These are phyloP conservation scores for Pyrus hybrid DNA, from an alignment of 331 rosid species.

Conservation along the genomic window DNA sequence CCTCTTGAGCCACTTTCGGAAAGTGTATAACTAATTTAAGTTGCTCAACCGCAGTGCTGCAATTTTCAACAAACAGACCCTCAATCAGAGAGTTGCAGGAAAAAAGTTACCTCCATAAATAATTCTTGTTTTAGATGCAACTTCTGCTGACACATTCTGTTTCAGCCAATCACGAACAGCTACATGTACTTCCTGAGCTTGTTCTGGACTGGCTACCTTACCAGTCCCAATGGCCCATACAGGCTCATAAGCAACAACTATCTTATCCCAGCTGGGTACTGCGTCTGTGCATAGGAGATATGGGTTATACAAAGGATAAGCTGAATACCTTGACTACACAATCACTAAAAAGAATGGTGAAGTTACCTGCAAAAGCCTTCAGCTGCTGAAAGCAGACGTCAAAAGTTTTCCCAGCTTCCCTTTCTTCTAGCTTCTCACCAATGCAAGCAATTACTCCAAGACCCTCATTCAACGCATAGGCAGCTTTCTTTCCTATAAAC, in stretches of 20 bases:
- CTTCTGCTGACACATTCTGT: constrained; percentile 70
- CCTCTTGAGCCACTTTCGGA: not conserved
- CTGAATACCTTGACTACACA: not conserved
- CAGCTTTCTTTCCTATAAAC: constrained; percentile 98
- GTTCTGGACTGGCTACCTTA: constrained; percentile 85
- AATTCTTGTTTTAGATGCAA: constrained; percentile 85
- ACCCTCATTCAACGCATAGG: constrained; percentile 90
- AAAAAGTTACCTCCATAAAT: constrained; percentile 82
- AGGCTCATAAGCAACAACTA: constrained; percentile 96
- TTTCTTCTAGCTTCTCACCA: constrained; percentile 81
- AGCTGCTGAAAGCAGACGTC: constrained; percentile 73
- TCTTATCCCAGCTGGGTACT: constrained; percentile 85
- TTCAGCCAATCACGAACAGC: constrained; percentile 94
- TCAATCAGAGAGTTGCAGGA: constrained; percentile 11
- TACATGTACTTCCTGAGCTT: no score
- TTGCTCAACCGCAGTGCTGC: not conserved
- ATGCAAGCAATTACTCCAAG: constrained; percentile 97
- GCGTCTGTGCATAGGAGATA: constrained; percentile 48
- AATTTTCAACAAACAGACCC: not conserved
- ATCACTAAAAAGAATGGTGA: constrained; percentile 8
- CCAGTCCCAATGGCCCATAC: constrained; percentile 99
- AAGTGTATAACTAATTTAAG: not conserved
- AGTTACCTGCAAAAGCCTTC: constrained; percentile 85
- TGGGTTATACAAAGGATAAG: constrained; percentile 5
- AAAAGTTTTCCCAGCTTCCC: constrained; percentile 97